Evolutionary conservation across 2,329 filamentous ascomycete species (phyloP).

Genomic region (Alternaria sp.): DNA sequence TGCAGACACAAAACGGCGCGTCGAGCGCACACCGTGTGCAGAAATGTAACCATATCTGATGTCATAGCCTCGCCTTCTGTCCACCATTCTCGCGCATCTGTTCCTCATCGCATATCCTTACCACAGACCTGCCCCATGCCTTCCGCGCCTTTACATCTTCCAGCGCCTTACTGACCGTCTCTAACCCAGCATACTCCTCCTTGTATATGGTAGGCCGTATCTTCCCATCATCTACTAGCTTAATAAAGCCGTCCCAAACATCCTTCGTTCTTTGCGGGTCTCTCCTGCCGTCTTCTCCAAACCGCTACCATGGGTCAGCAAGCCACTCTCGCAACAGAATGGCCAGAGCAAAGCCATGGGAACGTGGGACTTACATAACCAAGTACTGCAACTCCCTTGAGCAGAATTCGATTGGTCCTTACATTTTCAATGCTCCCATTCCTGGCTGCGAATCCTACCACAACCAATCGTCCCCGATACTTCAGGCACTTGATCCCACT

Average conservation of each 20-base stretch:
- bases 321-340: background rate
- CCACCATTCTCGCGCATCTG: conserved; percentile 8
- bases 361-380: conserved; percentile 30
- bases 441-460: conserved; percentile 67
- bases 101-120: conserved; percentile 52
- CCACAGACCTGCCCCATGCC: conserved; percentile 65
- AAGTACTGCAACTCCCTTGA: conserved; percentile 35
- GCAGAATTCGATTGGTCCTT: conserved; percentile 30
- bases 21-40: background rate
- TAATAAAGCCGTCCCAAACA: conserved; percentile 62
- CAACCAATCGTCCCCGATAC: conserved; percentile 62
- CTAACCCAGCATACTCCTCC: conserved; percentile 59
- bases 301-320: conserved; percentile 53
- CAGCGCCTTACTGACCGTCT: conserved; percentile 60
- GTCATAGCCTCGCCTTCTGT: background rate
- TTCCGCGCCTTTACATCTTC: conserved; percentile 60
- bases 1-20: background rate
- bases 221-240: conserved; percentile 56
- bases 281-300: conserved; percentile 63
- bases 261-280: conserved; percentile 57
- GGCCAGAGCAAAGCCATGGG: background rate
- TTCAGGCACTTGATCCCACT: conserved; percentile 63
- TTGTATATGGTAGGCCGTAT: conserved; percentile 63
- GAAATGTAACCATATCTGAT: background rate
- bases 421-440: conserved; percentile 60